Percentiles rank a stretch among this genome's conserved stretches.
These are phyloP conservation scores for Chlamydomonas asymmetrica DNA, from an alignment of 139 green algal species.

Conservation along the genomic window DNA sequence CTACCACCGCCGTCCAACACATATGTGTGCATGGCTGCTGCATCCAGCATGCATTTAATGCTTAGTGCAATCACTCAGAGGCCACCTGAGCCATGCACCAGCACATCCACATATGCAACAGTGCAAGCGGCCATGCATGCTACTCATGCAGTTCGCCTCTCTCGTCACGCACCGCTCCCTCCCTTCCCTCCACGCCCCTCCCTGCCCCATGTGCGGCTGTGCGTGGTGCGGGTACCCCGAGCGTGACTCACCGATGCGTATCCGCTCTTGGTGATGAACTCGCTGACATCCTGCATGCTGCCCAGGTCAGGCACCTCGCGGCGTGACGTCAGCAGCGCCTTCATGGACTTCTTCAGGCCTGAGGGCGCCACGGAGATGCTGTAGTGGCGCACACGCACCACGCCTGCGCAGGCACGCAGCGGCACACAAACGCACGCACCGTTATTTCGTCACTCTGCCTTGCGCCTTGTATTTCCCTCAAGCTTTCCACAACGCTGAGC, in stretches of 20 bases:
- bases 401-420: constrained; percentile 63
- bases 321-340: constrained; percentile 52
- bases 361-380: constrained; percentile 70
- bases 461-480: too few relatives aligned
- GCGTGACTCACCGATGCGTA: constrained; percentile 76
- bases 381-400: constrained; percentile 90
- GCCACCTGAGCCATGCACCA: too few relatives aligned
- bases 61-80: too few relatives aligned
- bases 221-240: background rate
- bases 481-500: too few relatives aligned
- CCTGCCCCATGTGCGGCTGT: constrained; percentile 4
- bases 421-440: too few relatives aligned
- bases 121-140: background rate
- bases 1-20: too few relatives aligned
- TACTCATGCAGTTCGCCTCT: background rate
- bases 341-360: constrained; percentile 80
- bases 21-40: too few relatives aligned
- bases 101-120: too few relatives aligned
- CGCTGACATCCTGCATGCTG: constrained; percentile 77
- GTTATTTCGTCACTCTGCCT: too few relatives aligned
- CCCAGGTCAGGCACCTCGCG: constrained; percentile 76
- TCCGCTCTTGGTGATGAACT: constrained; percentile 85
- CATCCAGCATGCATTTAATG: too few relatives aligned
- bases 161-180: background rate
- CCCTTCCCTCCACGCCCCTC: constrained; percentile 9